Percentiles rank a stretch among this genome's conserved stretches.
phyloP scores from a whole-genome alignment of 257 asterid genomes.

The Verbena officinalis region DNA sequence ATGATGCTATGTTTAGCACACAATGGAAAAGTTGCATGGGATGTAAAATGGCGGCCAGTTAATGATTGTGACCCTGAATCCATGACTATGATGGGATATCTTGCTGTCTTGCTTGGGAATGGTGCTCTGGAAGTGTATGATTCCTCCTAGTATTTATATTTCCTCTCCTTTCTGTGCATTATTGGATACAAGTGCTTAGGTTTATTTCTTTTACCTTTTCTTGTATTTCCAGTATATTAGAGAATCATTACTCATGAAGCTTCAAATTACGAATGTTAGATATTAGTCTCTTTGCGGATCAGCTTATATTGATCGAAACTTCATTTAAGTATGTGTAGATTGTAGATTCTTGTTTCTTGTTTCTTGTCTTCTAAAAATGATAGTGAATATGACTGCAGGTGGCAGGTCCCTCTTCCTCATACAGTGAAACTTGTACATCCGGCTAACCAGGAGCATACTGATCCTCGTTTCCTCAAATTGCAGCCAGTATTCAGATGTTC shows the following conservation, averaged over 20 bases:
- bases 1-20: constrained; percentile 88
- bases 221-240: not conserved
- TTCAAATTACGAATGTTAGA: not conserved
- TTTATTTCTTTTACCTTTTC: not conserved
- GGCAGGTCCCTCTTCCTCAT: constrained; percentile 96
- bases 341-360: not conserved
- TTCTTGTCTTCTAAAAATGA: not conserved
- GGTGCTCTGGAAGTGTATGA: constrained; percentile 97
- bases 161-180: constrained; percentile 4
- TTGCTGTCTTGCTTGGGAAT: constrained; percentile 91
- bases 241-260: not conserved
- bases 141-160: constrained; percentile 19
- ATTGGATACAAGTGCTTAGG: constrained; percentile 14
- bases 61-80: constrained; percentile 46
- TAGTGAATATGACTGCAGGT: constrained; percentile 52
- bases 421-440: constrained; percentile 62
- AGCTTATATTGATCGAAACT: not conserved
- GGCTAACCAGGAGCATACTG: constrained; percentile 54
- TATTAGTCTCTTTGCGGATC: not conserved
- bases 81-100: constrained; percentile 80
- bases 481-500: constrained; percentile 91
- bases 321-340: not conserved
- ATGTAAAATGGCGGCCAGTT: constrained; percentile 87
- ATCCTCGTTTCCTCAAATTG: constrained; percentile 91
- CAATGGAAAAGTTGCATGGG: constrained; percentile 95